Conservation (phyloP, 495 filamentous ascomycete genomes). For the Pseudevernia furfuracea region DNA sequence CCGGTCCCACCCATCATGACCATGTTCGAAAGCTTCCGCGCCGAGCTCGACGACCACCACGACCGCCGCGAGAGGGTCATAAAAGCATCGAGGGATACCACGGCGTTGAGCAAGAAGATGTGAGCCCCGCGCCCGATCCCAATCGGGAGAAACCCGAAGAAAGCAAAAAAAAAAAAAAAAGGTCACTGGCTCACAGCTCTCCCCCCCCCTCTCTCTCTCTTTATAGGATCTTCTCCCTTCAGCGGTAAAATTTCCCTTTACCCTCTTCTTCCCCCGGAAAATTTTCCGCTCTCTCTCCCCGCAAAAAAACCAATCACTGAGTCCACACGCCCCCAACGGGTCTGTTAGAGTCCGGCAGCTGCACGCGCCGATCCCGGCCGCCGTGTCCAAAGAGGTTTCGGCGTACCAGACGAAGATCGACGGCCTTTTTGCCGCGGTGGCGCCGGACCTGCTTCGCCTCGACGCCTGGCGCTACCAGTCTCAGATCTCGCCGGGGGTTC, state of each 20-base stretch:
- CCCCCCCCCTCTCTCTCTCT: no score
- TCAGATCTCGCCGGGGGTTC: conserved; percentile 68
- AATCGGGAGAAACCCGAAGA: no score
- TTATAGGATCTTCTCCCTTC: conserved; percentile 89
- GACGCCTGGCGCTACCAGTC: conserved; percentile 77
- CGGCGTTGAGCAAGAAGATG: conserved; percentile 95
- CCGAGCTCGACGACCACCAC: conserved; percentile 89
- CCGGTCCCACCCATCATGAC: conserved; percentile 39
- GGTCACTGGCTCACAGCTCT: no score
- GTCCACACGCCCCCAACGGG: neutral
- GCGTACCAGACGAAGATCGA: conserved; percentile 58
- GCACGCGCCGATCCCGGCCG: conserved; percentile 52
- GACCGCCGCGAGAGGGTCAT: conserved; percentile 84
- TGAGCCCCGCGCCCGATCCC: conserved; percentile 35
- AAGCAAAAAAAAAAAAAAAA: no score
- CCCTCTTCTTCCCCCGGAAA: conserved; percentile 6
- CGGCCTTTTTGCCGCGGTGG: conserved; percentile 56
- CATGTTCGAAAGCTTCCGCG: conserved; percentile 78
- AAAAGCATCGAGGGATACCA: conserved; percentile 85
- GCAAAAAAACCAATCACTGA: conserved; percentile 2
- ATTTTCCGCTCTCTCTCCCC: no score
- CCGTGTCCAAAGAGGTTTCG: conserved; percentile 57
- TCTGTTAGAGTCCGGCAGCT: conserved; percentile 64
- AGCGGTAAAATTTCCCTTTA: conserved; percentile 57
- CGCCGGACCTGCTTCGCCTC: conserved; percentile 63